Percentiles rank a stretch among this genome's conserved stretches.
Conservation (phyloP, 177 flowering plant genomes). For the Telopea speciosissima region DNA sequence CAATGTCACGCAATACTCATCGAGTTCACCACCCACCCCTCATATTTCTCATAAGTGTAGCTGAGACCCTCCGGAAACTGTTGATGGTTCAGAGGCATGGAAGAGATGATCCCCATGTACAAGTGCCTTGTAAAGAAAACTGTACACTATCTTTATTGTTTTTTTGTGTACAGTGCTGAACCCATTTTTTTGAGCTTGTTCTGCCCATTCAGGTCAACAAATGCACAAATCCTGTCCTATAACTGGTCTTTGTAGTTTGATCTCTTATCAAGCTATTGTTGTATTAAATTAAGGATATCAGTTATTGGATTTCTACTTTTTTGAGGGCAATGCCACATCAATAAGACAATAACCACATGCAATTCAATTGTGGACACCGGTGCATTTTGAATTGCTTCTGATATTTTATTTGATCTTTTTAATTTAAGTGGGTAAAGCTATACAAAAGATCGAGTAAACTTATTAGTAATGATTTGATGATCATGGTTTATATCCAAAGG, state of each 20-base stretch:
- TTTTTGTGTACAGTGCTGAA: slow-evolving; percentile 28
- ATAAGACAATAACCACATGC: background rate
- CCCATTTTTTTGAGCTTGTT: slow-evolving; percentile 4
- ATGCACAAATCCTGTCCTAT: background rate
- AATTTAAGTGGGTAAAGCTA: too few relatives aligned
- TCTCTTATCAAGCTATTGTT: background rate
- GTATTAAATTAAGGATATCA: background rate
- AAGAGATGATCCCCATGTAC: slow-evolving; percentile 5
- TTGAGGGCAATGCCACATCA: background rate
- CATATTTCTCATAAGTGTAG: background rate
- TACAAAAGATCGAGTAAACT: too few relatives aligned
- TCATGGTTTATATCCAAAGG: background rate
- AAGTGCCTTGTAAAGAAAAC: slow-evolving; percentile 21
- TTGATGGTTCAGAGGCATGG: slow-evolving; percentile 22
- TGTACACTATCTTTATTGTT: slow-evolving; percentile 25
- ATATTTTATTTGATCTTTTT: too few relatives aligned
- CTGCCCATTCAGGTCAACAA: background rate
- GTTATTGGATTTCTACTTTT: background rate
- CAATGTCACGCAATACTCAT: background rate
- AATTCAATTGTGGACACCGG: background rate
- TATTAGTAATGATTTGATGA: background rate
- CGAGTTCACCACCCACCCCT: background rate
- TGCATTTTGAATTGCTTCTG: background rate
- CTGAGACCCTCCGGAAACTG: slow-evolving; percentile 18
- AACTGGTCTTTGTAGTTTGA: background rate